Evolutionary conservation across 192 early-diverging fungal genomes (phyloP), one percentile per base, ranked within the genome.

Genomic region (Coemansia sp.): DNA sequence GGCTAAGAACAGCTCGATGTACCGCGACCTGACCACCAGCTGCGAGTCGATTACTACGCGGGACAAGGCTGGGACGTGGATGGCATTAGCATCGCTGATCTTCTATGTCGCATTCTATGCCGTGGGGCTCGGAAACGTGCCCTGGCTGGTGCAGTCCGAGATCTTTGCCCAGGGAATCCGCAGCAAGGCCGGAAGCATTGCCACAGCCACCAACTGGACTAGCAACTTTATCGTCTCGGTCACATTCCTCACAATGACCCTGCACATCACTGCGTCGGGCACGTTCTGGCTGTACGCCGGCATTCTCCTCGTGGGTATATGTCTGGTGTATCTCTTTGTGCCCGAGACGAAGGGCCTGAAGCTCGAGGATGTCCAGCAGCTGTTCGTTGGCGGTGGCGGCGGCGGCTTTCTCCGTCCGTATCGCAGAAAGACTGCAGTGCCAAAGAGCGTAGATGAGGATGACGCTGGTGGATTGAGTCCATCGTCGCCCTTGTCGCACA

Each of bases 251-350:
- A 82, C 79, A 29, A 76, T 82, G 79, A 76, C 79, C 0, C 66
- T 70, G 70, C 79, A 82, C 36, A 82, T 82, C 41, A 82, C 79
- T 0, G 74, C 79, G 1, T 82, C 79, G 19, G 79, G 74, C 29
- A 82, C 79, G 39, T 82, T 82, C 62, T 82, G 79, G 79, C 70
- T 82, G 19, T 82, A 76, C n/a, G 79, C 79, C 1, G 74, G 79
- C n/a, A 73, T 82, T 22, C 24, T 76, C 35, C 47, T 76, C 3
- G 39, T 76, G 22, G 74, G 74, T 0, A 42, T 82, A 38, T 36
- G 60, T 17, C 73, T 82, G 57, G 71, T 82, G 14, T 72, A 70
- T 24, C 57, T 73, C 24, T 47, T 73, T 67, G 74, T 82, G 49
- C 79, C 73, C 15, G 79, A 82, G 64, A 82, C 79, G 4, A 82